Evolutionary conservation across 306 rosid species (phyloP).

Genomic region (Cicer cuneatum): DNA sequence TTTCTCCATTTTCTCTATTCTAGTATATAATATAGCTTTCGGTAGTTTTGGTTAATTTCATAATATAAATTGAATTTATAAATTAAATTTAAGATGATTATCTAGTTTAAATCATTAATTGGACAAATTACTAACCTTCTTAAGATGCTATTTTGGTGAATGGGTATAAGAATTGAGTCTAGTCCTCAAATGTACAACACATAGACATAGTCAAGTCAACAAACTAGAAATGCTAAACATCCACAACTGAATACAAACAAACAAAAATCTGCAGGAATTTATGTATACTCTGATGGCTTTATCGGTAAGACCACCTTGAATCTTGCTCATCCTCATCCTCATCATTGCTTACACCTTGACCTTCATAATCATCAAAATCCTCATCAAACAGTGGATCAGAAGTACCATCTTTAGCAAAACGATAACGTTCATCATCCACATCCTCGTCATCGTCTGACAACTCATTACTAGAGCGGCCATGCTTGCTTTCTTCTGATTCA

Average conservation of each 20-base stretch:
- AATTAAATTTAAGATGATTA: no score
- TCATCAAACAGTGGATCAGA: conserved; percentile 50
- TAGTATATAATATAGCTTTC: no score
- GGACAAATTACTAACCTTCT: background rate
- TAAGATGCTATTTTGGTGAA: background rate
- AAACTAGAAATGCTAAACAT: background rate
- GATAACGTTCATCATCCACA: conserved; percentile 35
- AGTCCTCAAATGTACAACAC: background rate
- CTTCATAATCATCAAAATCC: conserved; percentile 51
- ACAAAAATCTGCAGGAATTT: background rate
- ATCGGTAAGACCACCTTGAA: conserved; percentile 53
- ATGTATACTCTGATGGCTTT: conserved; percentile 30
- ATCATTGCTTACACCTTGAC: conserved; percentile 26
- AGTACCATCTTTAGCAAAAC: conserved; percentile 20
- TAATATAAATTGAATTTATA: no score
- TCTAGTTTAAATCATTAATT: no score
- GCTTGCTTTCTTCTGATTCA: conserved; percentile 53
- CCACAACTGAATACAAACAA: background rate
- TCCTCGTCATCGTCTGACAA: conserved; percentile 42
- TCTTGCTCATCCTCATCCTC: conserved; percentile 45
- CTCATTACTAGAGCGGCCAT: conserved; percentile 32
- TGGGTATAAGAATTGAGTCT: background rate
- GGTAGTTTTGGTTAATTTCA: no score
- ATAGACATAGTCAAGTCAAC: background rate
- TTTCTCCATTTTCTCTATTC: no score